Conservation (phyloP, 805 yeast genomes). For the Candida nanaspora region DNA sequence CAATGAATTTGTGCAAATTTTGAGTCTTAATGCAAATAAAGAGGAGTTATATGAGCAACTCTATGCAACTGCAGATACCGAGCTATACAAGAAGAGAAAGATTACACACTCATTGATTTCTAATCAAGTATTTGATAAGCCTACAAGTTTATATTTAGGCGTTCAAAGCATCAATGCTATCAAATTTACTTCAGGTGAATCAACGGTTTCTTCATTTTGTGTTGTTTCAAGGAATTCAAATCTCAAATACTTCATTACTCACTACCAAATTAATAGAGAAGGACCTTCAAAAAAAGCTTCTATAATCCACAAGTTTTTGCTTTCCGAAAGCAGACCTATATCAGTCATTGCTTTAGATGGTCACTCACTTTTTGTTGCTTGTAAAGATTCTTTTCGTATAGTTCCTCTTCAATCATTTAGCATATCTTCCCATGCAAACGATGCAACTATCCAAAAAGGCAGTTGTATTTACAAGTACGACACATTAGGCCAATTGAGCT, state of each 20-base stretch:
- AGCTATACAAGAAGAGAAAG: slow-evolving; percentile 4
- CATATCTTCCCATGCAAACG: too few relatives aligned
- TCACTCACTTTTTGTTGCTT: slow-evolving; percentile 11
- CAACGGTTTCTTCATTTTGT: slow-evolving; percentile 10
- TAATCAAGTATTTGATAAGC: slow-evolving; percentile 13
- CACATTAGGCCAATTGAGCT: background rate
- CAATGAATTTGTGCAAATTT: slow-evolving; percentile 11
- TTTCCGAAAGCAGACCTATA: slow-evolving; percentile 10
- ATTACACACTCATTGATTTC: slow-evolving; percentile 5
- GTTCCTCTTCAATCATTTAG: slow-evolving; percentile 8
- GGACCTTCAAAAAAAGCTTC: slow-evolving; percentile 1
- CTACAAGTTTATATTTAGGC: slow-evolving; percentile 9
- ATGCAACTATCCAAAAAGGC: background rate
- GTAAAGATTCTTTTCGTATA: slow-evolving; percentile 11
- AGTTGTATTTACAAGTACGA: background rate
- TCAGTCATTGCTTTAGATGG: slow-evolving; percentile 9
- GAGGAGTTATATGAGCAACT: slow-evolving; percentile 11
- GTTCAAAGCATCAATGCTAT: slow-evolving; percentile 7
- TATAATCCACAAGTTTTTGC: slow-evolving; percentile 5
- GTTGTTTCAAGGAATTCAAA: slow-evolving; percentile 10
- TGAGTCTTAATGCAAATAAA: slow-evolving; percentile 16
- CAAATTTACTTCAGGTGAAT: slow-evolving; percentile 5
- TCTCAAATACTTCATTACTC: slow-evolving; percentile 10
- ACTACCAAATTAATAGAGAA: slow-evolving; percentile 7
- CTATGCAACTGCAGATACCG: background rate